Conservation (phyloP, 2,329 filamentous ascomycete species). For the Paracamarosporium sp. region DNA sequence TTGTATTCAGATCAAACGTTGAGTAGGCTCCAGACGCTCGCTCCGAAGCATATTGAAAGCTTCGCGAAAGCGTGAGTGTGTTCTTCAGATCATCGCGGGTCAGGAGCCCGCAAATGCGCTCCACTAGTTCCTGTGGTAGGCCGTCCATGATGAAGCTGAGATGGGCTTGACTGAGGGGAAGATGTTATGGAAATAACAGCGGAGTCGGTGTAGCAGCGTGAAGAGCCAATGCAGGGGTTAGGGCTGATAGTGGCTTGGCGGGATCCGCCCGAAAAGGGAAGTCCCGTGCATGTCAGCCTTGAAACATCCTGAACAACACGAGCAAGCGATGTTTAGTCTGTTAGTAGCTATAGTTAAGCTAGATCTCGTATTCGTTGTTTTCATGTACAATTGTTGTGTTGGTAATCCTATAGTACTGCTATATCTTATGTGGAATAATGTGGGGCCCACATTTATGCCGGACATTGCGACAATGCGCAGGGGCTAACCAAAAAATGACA, state of each 20-base stretch:
- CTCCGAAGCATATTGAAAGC: conserved; percentile 10
- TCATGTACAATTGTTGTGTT: too few species aligned
- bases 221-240: background rate
- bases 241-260: background rate
- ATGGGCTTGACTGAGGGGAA: background rate
- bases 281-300: background rate
- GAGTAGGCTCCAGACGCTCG: background rate
- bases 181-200: background rate
- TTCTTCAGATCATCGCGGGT: conserved; percentile 5
- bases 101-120: conserved; percentile 8
- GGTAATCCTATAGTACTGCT: too few species aligned
- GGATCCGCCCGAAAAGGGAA: background rate
- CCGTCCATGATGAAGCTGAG: background rate
- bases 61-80: conserved; percentile 1
- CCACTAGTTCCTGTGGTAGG: conserved; percentile 9
- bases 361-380: too few species aligned
- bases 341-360: too few species aligned
- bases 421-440: too few species aligned
- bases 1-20: background rate
- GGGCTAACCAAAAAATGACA: too few species aligned
- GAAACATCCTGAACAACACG: too few species aligned
- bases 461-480: too few species aligned
- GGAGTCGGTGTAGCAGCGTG: background rate
- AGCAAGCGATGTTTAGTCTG: too few species aligned
- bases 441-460: too few species aligned